Evolutionary conservation across 2,329 filamentous ascomycete genomes (phyloP), one percentile per base, ranked within the genome.

Genomic region (Parastagonospora nodorum): DNA sequence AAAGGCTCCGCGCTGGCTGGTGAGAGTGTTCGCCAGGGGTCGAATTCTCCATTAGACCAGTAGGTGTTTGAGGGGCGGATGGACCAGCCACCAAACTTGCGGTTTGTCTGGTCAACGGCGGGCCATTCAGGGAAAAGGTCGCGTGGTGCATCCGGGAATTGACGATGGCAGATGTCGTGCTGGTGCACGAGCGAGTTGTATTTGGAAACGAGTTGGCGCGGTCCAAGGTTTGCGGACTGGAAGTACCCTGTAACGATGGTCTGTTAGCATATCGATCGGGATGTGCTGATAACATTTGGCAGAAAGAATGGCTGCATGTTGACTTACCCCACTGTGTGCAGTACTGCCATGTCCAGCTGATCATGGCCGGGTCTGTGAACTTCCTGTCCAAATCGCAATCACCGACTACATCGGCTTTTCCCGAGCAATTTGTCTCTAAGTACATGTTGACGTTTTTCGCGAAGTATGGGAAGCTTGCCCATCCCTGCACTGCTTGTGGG

Each of bases 31-130:
- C 77, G 70, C 81, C 80, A 84, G 2, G 80, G 80, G 48, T 83
- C 80, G 54, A 76, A 81, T 47, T 82, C 74, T 3, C 80, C 79
- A 24, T 72, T 76, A 39, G 71, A 77, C 72, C 78, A 82, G 69
- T 78, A 82, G 1, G 75, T 72, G 52, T 82, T 81, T 9, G 78
- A 79, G 8, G 80, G 80, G 1, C 79, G 77, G 47, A 82, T 78
- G 33, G 63, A 58, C 80, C 80, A 83, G 45, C 81, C 81, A 16
- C 80, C 79, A 30, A 77, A 78, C 45, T 74, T 48, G 6, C 53
- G 48, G 60, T 83, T 83, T 7, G 74, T 73, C 10, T 58, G 58
- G 4, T 74, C 65, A 0, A 64, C 68, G 32, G 62, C 61, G 5
- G 81, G 79, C 40, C 64, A 69, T 8, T 64, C 51, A 1, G 80